Base-by-base conservation (phyloP, 305 asterid species). In the Solanum aculeatissimum region DNA sequence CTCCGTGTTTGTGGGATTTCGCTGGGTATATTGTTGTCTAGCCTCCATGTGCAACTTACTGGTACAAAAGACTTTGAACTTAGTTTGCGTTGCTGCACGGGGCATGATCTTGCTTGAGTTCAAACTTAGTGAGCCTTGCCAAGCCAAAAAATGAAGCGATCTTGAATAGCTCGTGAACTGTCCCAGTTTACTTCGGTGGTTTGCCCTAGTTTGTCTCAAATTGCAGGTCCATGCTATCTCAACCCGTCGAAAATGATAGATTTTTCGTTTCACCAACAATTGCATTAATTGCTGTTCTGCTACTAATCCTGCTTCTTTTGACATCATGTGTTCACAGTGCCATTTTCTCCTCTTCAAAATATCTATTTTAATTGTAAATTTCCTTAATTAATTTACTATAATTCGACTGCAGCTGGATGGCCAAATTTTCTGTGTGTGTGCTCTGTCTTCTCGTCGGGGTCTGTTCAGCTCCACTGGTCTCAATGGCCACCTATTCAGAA, bases 401-500 rank as follows among this genome's bases (percentile, higher is more conserved):
- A 60, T 77, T 81, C 87, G 84, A 57, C 85, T 66, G 84, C 97
- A 95, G 99, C 98, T 92, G 99, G 98, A 78, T 97, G 99, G 99
- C 99, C 98, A 86, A 95, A 93, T 93, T 95, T 94, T 86, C 97
- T 95, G 4, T 97, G 98, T 84, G 97, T 97, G 86, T 97, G 99
- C 93, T 94, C 99, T 88, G 99, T 97, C 63, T 97, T 97, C 92
- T 95, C 98, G 13, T 97, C 98, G 45, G 98, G 99, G 65, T 97
- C 98, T 84, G 93, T 97, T 89, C 99, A 97, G 92, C 96, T 97
- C 60, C 99, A 94, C 85, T 97, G 98, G 99, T 92, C 98, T 80
- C 98, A 94, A 70, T 95, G 98, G 99, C 98, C 98, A 47, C 97
- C 96, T 84, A 92, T 85, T 87, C 95, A 91, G 90, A 92, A 86